Percentiles rank a stretch among this genome's conserved stretches.
Conservation (phyloP, 2,329 filamentous ascomycete genomes). For the Dactylellina parvicollis region DNA sequence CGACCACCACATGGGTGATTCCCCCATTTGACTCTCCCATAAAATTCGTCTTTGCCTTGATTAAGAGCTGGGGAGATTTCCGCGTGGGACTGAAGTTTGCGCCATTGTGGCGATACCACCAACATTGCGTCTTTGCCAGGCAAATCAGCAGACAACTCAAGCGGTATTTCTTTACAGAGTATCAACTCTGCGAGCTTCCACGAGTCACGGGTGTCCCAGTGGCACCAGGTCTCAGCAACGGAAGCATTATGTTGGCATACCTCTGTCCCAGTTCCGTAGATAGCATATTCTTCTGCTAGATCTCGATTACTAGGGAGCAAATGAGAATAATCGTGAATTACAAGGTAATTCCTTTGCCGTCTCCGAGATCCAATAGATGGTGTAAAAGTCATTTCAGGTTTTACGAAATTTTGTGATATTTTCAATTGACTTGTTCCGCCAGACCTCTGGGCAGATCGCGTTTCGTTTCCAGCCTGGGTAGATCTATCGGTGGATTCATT, state of each 20-base stretch:
- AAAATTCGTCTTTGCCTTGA: slow-evolving; percentile 60
- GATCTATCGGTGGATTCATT: slow-evolving; percentile 47
- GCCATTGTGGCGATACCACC: slow-evolving; percentile 69
- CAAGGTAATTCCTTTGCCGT: slow-evolving; percentile 63
- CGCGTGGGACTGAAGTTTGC: slow-evolving; percentile 1
- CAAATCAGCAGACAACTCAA: slow-evolving; percentile 66
- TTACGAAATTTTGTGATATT: slow-evolving; percentile 34
- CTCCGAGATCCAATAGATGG: slow-evolving; percentile 23
- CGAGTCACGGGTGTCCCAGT: slow-evolving; percentile 77
- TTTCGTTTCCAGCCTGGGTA: slow-evolving; percentile 34
- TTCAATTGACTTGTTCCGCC: slow-evolving; percentile 41
- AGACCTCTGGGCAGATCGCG: slow-evolving; percentile 34
- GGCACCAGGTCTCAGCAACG: slow-evolving; percentile 77
- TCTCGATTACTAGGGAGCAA: slow-evolving; percentile 80
- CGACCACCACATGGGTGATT: slow-evolving; percentile 69
- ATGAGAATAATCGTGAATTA: slow-evolving; percentile 75
- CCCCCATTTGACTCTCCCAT: slow-evolving; percentile 75
- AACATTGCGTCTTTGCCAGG: slow-evolving; percentile 69
- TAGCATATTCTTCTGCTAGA: slow-evolving; percentile 80
- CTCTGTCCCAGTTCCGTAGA: slow-evolving; percentile 82
- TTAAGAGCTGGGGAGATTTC: background rate
- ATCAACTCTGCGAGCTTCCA: slow-evolving; percentile 85
- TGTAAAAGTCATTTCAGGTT: slow-evolving; percentile 20
- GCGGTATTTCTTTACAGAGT: slow-evolving; percentile 77
- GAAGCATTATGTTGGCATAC: slow-evolving; percentile 85